Evolutionary conservation across 2,329 filamentous ascomycete genomes (phyloP), one percentile per base, ranked within the genome.

Genomic region (Pseudocercospora pini-densiflorae): DNA sequence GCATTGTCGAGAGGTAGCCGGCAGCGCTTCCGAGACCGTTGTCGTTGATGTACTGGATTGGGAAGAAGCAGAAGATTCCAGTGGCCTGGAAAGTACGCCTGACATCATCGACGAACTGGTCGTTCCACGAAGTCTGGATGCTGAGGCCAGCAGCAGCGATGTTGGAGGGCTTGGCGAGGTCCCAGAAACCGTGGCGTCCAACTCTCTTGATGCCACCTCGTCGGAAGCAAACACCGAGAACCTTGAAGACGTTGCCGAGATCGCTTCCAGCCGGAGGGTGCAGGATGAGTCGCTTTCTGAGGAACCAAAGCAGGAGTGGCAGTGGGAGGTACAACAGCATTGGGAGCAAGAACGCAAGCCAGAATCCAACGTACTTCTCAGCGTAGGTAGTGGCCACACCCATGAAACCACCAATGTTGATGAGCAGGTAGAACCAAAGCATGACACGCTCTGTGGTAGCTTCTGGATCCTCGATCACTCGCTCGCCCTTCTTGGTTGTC

Each of bases 31-130:
- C 72, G 53, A 74, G 68, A 66, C 73, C 81, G 78, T 73, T 73
- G 70, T 76, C 74, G 70, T 76, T 76, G 62, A 74, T 62, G 66
- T 76, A 72, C 62, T 82, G 82, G n/a, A 83, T 77, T 0, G 81
- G 81, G 67, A 80, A 83, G 73, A 81, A 83, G 45, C 79, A 71
- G 64, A 92, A 92, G 62, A 92, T 89, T 72, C 89, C 87, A 86
- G 76, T 14, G 0, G 68, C 66, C 19, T 70, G 68, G 62, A 68
- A 67, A 3, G 86, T 85, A 36, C 88, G 87, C 79, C 89, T 89
- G 53, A 92, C 81, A 74, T 92, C 90, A 5, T 91, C 89, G 51
- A 92, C 82, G 70, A 92, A 92, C 70, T 85, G 82, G 72, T 92
- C 89, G 63, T 90, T 85, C 88, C 89, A 92, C 0, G 81, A 47